Conservation (phyloP, 148 eudicot genomes). For the Camellia sinensis region DNA sequence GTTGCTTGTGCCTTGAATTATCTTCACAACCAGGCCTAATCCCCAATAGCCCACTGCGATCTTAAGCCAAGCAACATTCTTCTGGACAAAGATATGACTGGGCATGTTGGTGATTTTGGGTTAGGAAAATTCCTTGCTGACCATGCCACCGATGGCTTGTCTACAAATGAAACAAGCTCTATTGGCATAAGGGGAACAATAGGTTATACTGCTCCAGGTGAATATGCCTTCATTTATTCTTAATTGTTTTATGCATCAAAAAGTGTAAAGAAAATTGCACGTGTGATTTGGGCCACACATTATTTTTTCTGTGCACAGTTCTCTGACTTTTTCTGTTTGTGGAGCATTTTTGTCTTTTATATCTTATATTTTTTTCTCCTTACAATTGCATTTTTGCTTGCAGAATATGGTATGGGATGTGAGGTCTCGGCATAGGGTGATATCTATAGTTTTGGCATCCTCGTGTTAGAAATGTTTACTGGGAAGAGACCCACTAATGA, state of each 20-base stretch:
- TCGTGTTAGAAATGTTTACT: neutral
- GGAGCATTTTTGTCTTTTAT: too few relatives aligned
- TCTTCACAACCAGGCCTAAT: neutral
- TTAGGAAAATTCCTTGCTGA: neutral
- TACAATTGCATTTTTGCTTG: neutral
- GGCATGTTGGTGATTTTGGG: neutral
- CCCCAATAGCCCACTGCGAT: neutral
- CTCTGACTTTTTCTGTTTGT: too few relatives aligned
- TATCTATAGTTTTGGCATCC: neutral
- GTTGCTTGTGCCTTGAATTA: neutral
- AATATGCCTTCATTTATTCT: neutral
- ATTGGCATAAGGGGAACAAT: neutral
- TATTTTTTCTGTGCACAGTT: too few relatives aligned
- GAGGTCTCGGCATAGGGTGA: neutral
- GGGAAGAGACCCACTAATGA: conserved; percentile 4
- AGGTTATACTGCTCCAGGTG: neutral
- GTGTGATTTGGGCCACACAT: too few relatives aligned
- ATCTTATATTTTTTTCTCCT: too few relatives aligned
- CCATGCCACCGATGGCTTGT: neutral
- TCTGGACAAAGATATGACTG: too few relatives aligned
- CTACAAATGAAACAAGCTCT: neutral
- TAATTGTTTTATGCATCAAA: too few relatives aligned
- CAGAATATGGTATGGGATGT: conserved; percentile 6
- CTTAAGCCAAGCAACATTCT: too few relatives aligned
- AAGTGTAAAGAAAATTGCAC: too few relatives aligned